Conservation (phyloP, 192 early-diverging fungal species). For the Coemansia erecta region DNA sequence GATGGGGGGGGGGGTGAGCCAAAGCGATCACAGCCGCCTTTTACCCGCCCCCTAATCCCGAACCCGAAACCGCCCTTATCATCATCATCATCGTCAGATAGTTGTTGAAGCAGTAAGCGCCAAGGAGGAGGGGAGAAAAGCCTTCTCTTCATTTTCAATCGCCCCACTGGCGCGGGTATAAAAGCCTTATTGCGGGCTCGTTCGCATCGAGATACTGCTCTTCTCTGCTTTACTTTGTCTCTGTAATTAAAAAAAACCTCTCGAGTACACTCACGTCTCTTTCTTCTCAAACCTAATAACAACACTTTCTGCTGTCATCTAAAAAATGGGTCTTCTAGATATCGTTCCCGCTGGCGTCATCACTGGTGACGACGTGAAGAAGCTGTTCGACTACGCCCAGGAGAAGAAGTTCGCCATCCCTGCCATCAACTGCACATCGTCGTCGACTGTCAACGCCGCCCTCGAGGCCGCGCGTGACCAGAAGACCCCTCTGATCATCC, state of each 20-base stretch:
- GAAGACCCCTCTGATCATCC: constrained; percentile 91
- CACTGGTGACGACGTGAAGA: constrained; percentile 89
- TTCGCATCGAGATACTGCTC: background rate
- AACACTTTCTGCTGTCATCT: too few species aligned
- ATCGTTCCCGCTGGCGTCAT: constrained; percentile 89
- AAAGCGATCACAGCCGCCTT: too few species aligned
- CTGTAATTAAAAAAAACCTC: too few species aligned
- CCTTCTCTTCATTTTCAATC: too few species aligned
- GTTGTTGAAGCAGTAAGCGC: too few species aligned
- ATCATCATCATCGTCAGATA: too few species aligned
- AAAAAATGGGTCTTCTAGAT: constrained; percentile 73
- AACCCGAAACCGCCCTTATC: too few species aligned
- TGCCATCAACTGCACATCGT: constrained; percentile 94
- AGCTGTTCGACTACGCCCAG: constrained; percentile 70
- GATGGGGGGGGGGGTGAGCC: too few species aligned
- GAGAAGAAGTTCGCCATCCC: constrained; percentile 92
- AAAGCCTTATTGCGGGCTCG: background rate
- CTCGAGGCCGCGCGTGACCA: constrained; percentile 93
- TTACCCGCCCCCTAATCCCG: too few species aligned
- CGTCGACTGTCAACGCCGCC: constrained; percentile 87
- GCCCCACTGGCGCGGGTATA: constrained; percentile 3
- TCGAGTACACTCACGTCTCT: too few species aligned
- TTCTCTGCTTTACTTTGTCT: background rate
- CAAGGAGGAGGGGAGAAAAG: too few species aligned
- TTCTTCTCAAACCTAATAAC: background rate